Conservation (phyloP, 768 basidiomycete species). For the Mycena galopus region DNA sequence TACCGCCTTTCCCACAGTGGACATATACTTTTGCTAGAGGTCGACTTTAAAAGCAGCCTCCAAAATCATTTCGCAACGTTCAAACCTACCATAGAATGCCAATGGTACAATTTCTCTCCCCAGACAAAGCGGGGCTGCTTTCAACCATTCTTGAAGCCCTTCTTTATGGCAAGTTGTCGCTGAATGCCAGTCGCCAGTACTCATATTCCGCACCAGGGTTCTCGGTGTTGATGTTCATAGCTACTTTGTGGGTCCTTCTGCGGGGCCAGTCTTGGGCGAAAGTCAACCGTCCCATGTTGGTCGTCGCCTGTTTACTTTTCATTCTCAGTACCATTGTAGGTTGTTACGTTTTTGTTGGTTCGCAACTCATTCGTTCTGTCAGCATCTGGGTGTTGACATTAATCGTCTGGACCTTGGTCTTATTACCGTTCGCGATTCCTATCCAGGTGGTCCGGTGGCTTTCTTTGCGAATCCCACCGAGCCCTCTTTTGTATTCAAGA, state of each 20-base stretch:
- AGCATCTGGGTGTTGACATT: conserved; percentile 46
- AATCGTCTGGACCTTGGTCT: conserved; percentile 44
- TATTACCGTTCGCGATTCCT: conserved; percentile 34
- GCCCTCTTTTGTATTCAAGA: conserved; percentile 46
- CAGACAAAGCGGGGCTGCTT: conserved; percentile 3
- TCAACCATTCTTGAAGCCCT: conserved; percentile 12
- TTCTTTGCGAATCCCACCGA: conserved; percentile 45
- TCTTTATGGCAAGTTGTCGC: conserved; percentile 6
- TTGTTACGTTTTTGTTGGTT: not conserved
- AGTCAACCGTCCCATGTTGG: conserved; percentile 40
- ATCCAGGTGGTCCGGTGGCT: conserved; percentile 34
- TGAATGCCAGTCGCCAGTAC: not conserved
- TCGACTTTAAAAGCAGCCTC: too few species aligned
- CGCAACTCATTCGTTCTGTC: not conserved
- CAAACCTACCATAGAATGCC: not conserved
- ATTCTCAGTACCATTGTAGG: conserved; percentile 46
- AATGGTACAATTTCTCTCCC: not conserved
- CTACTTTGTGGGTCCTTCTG: conserved; percentile 43
- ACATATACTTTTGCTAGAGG: too few species aligned
- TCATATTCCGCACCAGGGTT: conserved; percentile 40
- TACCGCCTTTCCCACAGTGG: too few species aligned
- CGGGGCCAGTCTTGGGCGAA: conserved; percentile 5
- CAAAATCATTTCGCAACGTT: not conserved
- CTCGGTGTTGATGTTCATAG: conserved; percentile 51
- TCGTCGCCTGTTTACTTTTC: conserved; percentile 42